Evolutionary conservation across 2,329 filamentous ascomycete species (phyloP).

Genomic region (Aspergillus glaucus): DNA sequence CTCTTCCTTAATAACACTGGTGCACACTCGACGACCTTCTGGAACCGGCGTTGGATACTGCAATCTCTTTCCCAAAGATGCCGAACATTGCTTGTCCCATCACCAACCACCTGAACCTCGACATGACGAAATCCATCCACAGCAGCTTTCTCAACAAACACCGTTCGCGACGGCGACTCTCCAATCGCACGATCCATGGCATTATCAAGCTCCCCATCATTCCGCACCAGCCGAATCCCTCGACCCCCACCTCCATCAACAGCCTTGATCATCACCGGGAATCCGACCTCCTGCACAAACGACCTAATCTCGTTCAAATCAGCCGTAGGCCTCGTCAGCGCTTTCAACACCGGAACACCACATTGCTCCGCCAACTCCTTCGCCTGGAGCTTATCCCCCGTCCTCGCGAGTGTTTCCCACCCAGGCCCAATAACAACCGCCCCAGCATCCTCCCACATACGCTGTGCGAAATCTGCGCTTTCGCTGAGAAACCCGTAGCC

Average conservation of each 20-base stretch:
- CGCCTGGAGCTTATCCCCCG: slow-evolving; percentile 52
- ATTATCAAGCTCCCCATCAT: slow-evolving; percentile 39
- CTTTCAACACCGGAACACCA: slow-evolving; percentile 47
- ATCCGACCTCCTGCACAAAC: slow-evolving; percentile 55
- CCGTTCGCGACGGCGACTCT: slow-evolving; percentile 52
- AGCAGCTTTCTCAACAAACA: slow-evolving; percentile 58
- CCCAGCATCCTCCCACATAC: slow-evolving; percentile 45
- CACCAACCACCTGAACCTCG: slow-evolving; percentile 56
- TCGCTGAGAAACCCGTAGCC: slow-evolving; percentile 60
- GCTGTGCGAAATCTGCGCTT: slow-evolving; percentile 44
- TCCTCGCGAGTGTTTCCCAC: slow-evolving; percentile 51
- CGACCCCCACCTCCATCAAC: slow-evolving; percentile 58
- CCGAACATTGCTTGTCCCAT: slow-evolving; percentile 46
- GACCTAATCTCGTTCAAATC: slow-evolving; percentile 36
- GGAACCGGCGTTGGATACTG: slow-evolving; percentile 54
- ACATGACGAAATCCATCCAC: slow-evolving; percentile 56
- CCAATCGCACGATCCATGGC: slow-evolving; percentile 47
- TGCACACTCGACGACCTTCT: slow-evolving; percentile 56
- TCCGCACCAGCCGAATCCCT: slow-evolving; percentile 51
- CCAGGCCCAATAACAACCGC: slow-evolving; percentile 51
- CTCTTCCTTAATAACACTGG: slow-evolving; percentile 48
- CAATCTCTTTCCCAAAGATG: slow-evolving; percentile 58
- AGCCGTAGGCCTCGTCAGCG: slow-evolving; percentile 41
- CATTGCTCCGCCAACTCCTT: slow-evolving; percentile 47
- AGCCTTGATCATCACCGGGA: slow-evolving; percentile 59